Evolutionary conservation across 345 rosid species (phyloP).

Genomic region (Populus nigra): DNA sequence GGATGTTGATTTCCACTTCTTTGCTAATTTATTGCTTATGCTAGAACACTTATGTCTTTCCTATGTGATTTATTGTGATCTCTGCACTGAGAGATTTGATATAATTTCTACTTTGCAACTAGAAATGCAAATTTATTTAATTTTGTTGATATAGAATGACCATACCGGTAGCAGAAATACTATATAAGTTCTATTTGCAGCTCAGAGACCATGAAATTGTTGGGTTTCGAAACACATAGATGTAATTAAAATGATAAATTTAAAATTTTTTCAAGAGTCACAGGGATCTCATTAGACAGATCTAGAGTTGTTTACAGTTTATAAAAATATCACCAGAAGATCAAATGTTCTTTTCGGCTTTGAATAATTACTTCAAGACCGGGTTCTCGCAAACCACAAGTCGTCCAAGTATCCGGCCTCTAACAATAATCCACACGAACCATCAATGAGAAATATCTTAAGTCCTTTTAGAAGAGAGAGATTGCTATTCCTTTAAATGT

Average conservation of each 20-base stretch:
- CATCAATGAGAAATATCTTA: too few species aligned
- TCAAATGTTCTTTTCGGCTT: fast-evolving
- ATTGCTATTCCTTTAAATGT: too few species aligned
- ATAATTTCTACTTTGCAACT: background rate
- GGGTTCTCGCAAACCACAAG: too few species aligned
- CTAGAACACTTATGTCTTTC: constrained; percentile 64
- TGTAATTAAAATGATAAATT: too few species aligned
- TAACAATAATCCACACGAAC: too few species aligned
- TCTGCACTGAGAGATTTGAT: background rate
- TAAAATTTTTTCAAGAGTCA: too few species aligned
- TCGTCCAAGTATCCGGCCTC: too few species aligned
- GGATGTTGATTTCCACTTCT: constrained; percentile 74
- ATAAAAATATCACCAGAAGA: too few species aligned
- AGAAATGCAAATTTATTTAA: background rate
- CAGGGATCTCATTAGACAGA: fast-evolving
- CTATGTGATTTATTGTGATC: constrained; percentile 57
- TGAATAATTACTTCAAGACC: too few species aligned
- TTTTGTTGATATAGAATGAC: constrained; percentile 61
- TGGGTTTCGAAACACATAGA: fast-evolving
- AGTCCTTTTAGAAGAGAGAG: too few species aligned
- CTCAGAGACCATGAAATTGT: constrained; percentile 55
- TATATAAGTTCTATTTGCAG: constrained; percentile 78
- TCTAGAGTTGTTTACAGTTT: fast-evolving
- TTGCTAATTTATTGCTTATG: constrained; percentile 89
- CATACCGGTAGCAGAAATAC: constrained; percentile 78